phyloP scores from a whole-genome alignment of 108 stramenopile species.

The Pseudonitzschia multiseries region DNA sequence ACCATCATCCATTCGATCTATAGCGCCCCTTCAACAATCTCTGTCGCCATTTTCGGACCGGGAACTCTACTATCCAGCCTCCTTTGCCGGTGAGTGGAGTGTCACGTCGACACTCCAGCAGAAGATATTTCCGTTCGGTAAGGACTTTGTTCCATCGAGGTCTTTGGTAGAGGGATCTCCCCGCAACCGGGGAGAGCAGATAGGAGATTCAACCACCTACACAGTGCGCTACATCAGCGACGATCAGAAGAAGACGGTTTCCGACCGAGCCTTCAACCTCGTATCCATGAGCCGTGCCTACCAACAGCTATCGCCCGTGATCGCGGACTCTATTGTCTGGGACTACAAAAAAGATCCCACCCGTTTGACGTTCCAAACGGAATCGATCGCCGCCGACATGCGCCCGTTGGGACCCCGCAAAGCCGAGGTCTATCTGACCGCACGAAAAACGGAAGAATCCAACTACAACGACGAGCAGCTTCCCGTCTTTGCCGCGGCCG shows the following conservation, averaged over 20 bases:
- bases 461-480: neutral
- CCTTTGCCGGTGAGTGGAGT: slow-evolving; percentile 52
- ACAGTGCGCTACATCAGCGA: slow-evolving; percentile 42
- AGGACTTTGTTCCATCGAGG: slow-evolving; percentile 32
- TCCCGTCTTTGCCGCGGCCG: slow-evolving; percentile 33
- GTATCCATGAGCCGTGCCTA: slow-evolving; percentile 45
- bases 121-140: slow-evolving; percentile 53
- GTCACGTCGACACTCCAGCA: slow-evolving; percentile 39
- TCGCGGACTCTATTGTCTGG: slow-evolving; percentile 43
- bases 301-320: slow-evolving; percentile 41
- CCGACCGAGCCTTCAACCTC: slow-evolving; percentile 51
- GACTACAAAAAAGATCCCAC: slow-evolving; percentile 51
- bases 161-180: slow-evolving; percentile 53
- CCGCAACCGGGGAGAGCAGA: slow-evolving; percentile 44
- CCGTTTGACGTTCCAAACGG: slow-evolving; percentile 28
- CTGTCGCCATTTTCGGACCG: slow-evolving; percentile 28
- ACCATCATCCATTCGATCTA: neutral
- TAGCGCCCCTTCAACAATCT: slow-evolving; percentile 35
- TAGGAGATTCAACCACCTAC: slow-evolving; percentile 31
- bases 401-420: slow-evolving; percentile 48
- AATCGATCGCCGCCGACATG: slow-evolving; percentile 46
- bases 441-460: slow-evolving; percentile 31
- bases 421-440: slow-evolving; percentile 46
- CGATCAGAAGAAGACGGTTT: slow-evolving; percentile 42
- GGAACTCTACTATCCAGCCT: slow-evolving; percentile 48